A percentile compares a stretch with the other conserved stretches of the same genome.
Evolutionary conservation across 805 yeast species (phyloP).

Genomic region (Yamadazyma phyllophila): DNA sequence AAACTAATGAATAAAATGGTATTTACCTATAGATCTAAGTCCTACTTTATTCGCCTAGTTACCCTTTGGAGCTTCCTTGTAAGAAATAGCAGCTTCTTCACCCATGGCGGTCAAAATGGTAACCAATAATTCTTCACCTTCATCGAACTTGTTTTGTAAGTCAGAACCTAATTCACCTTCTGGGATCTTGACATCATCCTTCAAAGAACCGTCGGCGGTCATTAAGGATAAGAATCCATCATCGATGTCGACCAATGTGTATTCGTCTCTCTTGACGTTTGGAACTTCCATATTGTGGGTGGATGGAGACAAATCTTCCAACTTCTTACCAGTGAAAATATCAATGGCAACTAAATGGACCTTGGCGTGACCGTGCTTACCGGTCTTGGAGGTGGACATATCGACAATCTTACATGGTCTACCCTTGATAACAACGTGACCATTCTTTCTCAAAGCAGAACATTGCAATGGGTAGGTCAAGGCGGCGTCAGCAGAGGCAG

Average conservation of each 20-base stretch:
- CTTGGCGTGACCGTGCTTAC: conserved; percentile 99
- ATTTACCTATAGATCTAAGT: background rate
- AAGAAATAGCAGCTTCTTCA: conserved; percentile 98
- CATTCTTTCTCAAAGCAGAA: conserved; percentile 99
- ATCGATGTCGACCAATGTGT: conserved; percentile 95
- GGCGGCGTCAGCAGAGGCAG: conserved; percentile 99
- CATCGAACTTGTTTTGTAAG: conserved; percentile 91
- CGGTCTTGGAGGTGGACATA: conserved; percentile 99
- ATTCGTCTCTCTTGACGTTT: conserved; percentile 93
- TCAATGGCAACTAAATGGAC: conserved; percentile 99
- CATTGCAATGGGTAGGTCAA: conserved; percentile 98
- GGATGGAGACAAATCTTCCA: conserved; percentile 99
- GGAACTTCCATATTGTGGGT: conserved; percentile 99
- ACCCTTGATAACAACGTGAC: conserved; percentile 96
- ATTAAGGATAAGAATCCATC: conserved; percentile 96
- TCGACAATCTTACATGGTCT: conserved; percentile 99
- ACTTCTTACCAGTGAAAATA: conserved; percentile 98
- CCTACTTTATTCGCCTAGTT: background rate
- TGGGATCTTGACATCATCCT: conserved; percentile 98
- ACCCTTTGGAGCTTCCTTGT: conserved; percentile 89
- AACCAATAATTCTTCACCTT: conserved; percentile 95
- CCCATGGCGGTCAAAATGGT: conserved; percentile 98
- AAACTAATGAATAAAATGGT: background rate
- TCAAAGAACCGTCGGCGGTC: conserved; percentile 97
- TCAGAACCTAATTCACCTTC: conserved; percentile 97